These are phyloP conservation scores for Phellinidium pouzarii DNA, from an alignment of 1,284 basidiomycete genomes.

Conservation along the genomic window DNA sequence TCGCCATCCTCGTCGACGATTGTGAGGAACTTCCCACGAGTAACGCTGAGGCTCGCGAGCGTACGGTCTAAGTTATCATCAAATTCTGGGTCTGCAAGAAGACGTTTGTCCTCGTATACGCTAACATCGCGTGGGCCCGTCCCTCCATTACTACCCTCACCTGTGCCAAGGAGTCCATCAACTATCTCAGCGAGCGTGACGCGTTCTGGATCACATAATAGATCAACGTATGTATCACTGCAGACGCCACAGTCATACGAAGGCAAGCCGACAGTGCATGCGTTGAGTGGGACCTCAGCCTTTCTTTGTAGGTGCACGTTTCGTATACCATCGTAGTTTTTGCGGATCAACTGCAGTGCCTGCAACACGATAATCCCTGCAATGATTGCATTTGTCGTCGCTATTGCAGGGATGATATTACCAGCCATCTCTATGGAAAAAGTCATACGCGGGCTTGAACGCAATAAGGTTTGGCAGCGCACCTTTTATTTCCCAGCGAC, in stretches of 20 bases:
- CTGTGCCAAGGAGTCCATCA: constrained; percentile 52
- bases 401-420: constrained; percentile 98
- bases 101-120: constrained; percentile 78
- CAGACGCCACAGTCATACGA: constrained; percentile 81
- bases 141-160: constrained; percentile 33
- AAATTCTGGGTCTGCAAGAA: constrained; percentile 85
- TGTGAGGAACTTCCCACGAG: constrained; percentile 74
- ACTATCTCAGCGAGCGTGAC: constrained; percentile 72
- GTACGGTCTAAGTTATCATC: constrained; percentile 76
- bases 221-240: constrained; percentile 72
- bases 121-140: constrained; percentile 55
- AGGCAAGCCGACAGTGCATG: constrained; percentile 56
- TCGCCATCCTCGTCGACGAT: constrained; percentile 87
- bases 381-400: constrained; percentile 97
- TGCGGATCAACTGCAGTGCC: constrained; percentile 75
- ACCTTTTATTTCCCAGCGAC: constrained; percentile 97
- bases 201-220: constrained; percentile 62
- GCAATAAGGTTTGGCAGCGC: background rate
- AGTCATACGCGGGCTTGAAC: background rate
- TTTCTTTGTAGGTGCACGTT: constrained; percentile 75
- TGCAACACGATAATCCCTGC: constrained; percentile 93
- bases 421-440: constrained; percentile 90
- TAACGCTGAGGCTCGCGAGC: constrained; percentile 65
- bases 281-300: constrained; percentile 65
- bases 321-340: constrained; percentile 49